A percentile compares a stretch with the other conserved stretches of the same genome.
phyloP scores from a whole-genome alignment of 768 basidiomycete species.

The Boletellus emodensis region DNA sequence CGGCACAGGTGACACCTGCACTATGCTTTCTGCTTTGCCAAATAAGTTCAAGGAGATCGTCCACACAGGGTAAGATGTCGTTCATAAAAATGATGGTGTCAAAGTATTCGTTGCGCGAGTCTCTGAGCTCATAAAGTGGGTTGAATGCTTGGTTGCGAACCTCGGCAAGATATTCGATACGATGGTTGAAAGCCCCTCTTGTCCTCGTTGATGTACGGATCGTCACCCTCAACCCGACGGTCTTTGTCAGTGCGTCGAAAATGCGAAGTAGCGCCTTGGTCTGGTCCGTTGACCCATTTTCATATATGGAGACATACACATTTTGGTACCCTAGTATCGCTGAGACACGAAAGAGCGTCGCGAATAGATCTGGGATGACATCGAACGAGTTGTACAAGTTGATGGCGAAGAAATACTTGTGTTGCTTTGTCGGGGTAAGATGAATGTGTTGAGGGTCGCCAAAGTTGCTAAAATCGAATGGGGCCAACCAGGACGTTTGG shows the following conservation, averaged over 20 bases:
- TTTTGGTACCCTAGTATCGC: conserved; percentile 95
- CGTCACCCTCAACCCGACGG: conserved; percentile 87
- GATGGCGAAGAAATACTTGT: conserved; percentile 99
- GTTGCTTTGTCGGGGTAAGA: conserved; percentile 49
- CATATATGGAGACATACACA: conserved; percentile 97
- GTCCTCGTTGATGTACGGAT: conserved; percentile 92
- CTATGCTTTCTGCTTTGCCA: conserved; percentile 92
- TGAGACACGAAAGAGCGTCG: conserved; percentile 91
- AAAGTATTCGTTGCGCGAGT: conserved; percentile 89
- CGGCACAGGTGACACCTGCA: conserved; percentile 96
- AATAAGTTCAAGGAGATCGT: conserved; percentile 96
- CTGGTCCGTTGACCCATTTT: conserved; percentile 98
- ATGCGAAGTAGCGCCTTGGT: conserved; percentile 95
- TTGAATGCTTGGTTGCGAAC: conserved; percentile 98
- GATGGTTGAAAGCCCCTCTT: conserved; percentile 95
- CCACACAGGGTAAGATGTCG: conserved; percentile 96
- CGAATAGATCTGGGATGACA: conserved; percentile 94
- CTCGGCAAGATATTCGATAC: conserved; percentile 99
- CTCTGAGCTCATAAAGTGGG: conserved; percentile 90
- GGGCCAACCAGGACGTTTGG: conserved; percentile 56
- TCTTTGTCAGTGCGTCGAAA: conserved; percentile 87
- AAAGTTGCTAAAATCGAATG: conserved; percentile 43
- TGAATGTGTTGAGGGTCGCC: conserved; percentile 39
- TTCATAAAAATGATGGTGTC: conserved; percentile 99
- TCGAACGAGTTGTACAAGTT: conserved; percentile 99